Evolutionary conservation across 2,329 filamentous ascomycete genomes (phyloP), one percentile per base, ranked within the genome.

Genomic region (Fusarium coicis): DNA sequence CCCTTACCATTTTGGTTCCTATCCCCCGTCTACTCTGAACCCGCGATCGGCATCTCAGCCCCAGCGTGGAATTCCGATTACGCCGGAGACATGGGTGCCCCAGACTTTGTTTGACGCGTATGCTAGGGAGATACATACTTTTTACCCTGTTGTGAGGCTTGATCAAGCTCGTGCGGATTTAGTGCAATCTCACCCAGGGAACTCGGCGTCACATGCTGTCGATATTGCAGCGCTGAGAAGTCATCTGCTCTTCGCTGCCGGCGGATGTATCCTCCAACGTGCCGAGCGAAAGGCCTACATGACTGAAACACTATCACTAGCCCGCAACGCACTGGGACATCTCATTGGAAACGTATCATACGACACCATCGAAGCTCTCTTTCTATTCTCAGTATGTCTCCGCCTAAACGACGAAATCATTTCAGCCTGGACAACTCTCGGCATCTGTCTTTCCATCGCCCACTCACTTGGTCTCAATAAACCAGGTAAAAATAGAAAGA

Each of bases 1-100:
- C 11, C 64, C 64, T 1, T 67, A 67, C 32, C 64, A 67, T 18
- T 67, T 67, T n/a, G 64, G 64, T 4, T 43, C 53, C 0, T 67
- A 36, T 11, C 34, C 63, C 0, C 39, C 46, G 0, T 26, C 61
- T 2, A 21, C 18, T 1, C 30, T 60, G 1, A 36, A 28, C 2
- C 18, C 5, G 3, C 28, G 32, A 7, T 36, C 62, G 8, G n/a
- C 12, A 28, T 39, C 47, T 15, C 21, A 26, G 10, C 15, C 30
- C 4, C 52, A 28, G 4, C 28, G 47, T 1, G 21, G 7, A 3
- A 12, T 59, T 1, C 53, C 64, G 2, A 26, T 34, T 2, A 8
- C 23, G 7, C 53, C 63, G 2, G 34, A 52, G 18, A n/a, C 8
- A 0, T 67, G 63, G 64, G 37, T 36, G 1, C 18, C 49, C 4